Evolutionary conservation across 176 grass and related monocot species (phyloP).

Genomic region (Oryza nivara): DNA sequence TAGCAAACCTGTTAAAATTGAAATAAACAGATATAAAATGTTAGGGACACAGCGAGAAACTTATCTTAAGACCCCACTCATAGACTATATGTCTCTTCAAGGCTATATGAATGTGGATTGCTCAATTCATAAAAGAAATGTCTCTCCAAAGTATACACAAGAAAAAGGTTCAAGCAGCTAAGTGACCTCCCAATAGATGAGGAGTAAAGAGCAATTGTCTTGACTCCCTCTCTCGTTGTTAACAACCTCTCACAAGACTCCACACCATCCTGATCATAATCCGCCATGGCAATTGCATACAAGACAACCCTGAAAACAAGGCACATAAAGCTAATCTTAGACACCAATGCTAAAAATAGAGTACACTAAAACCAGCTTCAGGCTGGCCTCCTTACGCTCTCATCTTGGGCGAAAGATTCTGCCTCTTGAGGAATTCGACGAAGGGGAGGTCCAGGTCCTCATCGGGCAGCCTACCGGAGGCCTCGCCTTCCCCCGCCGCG

Average conservation of each 20-base stretch:
- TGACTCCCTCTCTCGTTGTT: slow-evolving; percentile 71
- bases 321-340: not conserved
- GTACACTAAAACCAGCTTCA: slow-evolving; percentile 18
- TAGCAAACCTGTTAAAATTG: slow-evolving; percentile 66
- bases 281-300: slow-evolving; percentile 81
- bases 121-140: not conserved
- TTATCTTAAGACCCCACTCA: not conserved
- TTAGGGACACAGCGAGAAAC: not conserved
- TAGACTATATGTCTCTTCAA: slow-evolving; percentile 9
- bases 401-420: slow-evolving; percentile 77
- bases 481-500: slow-evolving; percentile 16
- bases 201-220: slow-evolving; percentile 75
- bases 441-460: slow-evolving; percentile 79
- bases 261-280: slow-evolving; percentile 74
- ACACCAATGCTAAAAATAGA: slow-evolving; percentile 41
- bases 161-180: slow-evolving; percentile 31
- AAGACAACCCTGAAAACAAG: slow-evolving; percentile 77
- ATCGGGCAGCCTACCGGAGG: slow-evolving; percentile 50
- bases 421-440: slow-evolving; percentile 71
- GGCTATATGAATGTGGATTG: not conserved
- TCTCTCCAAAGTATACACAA: slow-evolving; percentile 21
- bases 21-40: slow-evolving; percentile 8
- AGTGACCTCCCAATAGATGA: slow-evolving; percentile 77
- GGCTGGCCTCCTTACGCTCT: slow-evolving; percentile 65
- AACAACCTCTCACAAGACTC: slow-evolving; percentile 58